phyloP scores from a whole-genome alignment of 2,329 filamentous ascomycete genomes.

The Xylariales sp. region DNA sequence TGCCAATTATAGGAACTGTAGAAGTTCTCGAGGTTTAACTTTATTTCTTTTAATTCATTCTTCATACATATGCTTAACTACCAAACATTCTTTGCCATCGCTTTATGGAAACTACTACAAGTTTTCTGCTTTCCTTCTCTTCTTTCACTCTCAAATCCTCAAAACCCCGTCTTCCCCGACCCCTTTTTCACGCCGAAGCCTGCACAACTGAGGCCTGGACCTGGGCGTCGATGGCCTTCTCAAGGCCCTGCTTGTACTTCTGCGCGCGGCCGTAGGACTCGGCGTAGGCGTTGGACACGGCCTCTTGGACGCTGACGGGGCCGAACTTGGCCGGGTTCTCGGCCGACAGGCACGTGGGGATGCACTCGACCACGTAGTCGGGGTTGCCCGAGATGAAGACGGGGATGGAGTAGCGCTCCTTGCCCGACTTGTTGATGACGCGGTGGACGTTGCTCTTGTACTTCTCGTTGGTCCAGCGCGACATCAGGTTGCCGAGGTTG shows the following conservation, averaged over 20 bases:
- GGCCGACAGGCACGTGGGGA: conserved; percentile 22
- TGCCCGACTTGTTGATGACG: conserved; percentile 47
- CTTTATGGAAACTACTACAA: too few relatives aligned
- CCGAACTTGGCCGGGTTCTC: conserved; percentile 21
- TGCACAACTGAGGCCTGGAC: too few relatives aligned
- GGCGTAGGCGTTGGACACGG: conserved; percentile 25
- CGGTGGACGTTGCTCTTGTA: conserved; percentile 52
- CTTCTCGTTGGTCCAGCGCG: conserved; percentile 24
- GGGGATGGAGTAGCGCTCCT: conserved; percentile 51
- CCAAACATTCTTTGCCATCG: too few relatives aligned
- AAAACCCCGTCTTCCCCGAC: too few relatives aligned
- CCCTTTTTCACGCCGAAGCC: too few relatives aligned
- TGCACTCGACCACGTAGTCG: conserved; percentile 32
- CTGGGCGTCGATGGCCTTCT: conserved; percentile 10
- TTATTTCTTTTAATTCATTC: too few relatives aligned
- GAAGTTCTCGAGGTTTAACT: too few relatives aligned
- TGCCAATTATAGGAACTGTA: too few relatives aligned
- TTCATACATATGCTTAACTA: too few relatives aligned
- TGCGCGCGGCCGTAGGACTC: conserved; percentile 26
- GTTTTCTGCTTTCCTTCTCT: too few relatives aligned
- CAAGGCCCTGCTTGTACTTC: conserved; percentile 25
- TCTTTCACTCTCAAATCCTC: too few relatives aligned
- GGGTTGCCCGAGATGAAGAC: conserved; percentile 53
- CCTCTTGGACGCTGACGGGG: conserved; percentile 26
- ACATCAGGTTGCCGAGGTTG: conserved; percentile 32